Evolutionary conservation across 2,329 filamentous ascomycete genomes (phyloP).

Genomic region (Phoma herbarum): DNA sequence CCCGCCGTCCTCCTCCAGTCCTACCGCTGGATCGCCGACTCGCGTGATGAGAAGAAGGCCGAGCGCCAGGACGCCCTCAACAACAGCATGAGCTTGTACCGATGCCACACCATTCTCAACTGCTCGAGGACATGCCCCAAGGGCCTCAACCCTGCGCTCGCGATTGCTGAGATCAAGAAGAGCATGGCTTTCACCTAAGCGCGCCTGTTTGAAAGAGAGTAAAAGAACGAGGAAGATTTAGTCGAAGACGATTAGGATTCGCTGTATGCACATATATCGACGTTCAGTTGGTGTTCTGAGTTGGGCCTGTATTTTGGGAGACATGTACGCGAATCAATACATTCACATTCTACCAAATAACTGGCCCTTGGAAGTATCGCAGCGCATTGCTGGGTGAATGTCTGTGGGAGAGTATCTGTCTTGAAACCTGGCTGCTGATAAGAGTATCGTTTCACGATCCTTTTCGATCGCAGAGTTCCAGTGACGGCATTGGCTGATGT

Average conservation of each 20-base stretch:
- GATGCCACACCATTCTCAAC: conserved; percentile 99
- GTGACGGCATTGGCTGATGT: too few species aligned
- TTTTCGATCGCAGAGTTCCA: too few species aligned
- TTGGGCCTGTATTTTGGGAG: conserved; percentile 31
- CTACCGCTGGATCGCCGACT: conserved; percentile 96
- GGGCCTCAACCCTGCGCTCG: conserved; percentile 93
- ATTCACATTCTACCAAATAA: conserved; percentile 22
- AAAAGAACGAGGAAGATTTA: neutral
- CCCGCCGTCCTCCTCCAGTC: conserved; percentile 96
- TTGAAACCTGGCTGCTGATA: neutral
- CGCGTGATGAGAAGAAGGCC: conserved; percentile 86
- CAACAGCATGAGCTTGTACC: conserved; percentile 98
- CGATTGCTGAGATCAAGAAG: conserved; percentile 99
- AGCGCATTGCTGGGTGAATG: neutral
- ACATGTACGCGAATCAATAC: conserved; percentile 31
- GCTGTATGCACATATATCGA: conserved; percentile 27
- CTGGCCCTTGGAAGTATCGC: neutral
- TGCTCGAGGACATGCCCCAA: conserved; percentile 98
- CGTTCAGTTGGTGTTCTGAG: conserved; percentile 22
- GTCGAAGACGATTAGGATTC: conserved; percentile 17
- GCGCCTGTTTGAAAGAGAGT: neutral
- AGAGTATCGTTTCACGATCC: too few species aligned
- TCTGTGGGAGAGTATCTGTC: neutral
- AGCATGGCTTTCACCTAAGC: conserved; percentile 72
- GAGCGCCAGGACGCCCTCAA: conserved; percentile 92